phyloP scores from a whole-genome alignment of 495 filamentous ascomycete species.

The Penicillium samsonianum region DNA sequence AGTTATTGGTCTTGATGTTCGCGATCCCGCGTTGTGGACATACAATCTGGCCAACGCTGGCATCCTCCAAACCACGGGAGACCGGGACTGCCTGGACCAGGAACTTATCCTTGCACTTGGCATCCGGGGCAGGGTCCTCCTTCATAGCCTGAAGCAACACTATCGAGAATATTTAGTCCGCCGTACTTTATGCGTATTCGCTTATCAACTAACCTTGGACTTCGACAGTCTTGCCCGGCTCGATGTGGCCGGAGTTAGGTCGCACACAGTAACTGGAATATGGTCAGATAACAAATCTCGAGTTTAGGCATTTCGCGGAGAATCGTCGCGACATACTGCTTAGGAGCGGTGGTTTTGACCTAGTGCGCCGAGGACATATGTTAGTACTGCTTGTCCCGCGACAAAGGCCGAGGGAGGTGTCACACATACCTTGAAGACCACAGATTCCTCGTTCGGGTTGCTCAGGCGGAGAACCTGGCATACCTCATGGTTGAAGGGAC shows the following conservation, averaged over 20 bases:
- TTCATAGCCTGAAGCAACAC: slow-evolving; percentile 98
- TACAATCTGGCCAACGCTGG: slow-evolving; percentile 78
- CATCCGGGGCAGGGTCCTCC: slow-evolving; percentile 81
- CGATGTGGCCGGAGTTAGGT: slow-evolving; percentile 94
- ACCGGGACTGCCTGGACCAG: slow-evolving; percentile 92
- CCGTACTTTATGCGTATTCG: not conserved
- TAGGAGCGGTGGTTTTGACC: slow-evolving; percentile 99
- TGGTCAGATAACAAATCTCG: slow-evolving; percentile 26
- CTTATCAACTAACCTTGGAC: slow-evolving; percentile 72
- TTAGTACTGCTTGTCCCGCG: slow-evolving; percentile 23
- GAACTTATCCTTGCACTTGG: slow-evolving; percentile 96
- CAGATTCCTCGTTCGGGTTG: slow-evolving; percentile 74
- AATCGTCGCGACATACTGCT: slow-evolving; percentile 72
- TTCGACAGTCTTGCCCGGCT: slow-evolving; percentile 82
- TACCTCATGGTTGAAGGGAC: slow-evolving; percentile 90
- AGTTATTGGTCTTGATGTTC: slow-evolving; percentile 11
- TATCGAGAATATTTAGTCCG: slow-evolving; percentile 38
- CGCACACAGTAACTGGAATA: slow-evolving; percentile 89
- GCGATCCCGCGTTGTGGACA: slow-evolving; percentile 28
- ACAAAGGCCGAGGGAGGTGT: slow-evolving; percentile 14
- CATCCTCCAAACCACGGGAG: slow-evolving; percentile 77
- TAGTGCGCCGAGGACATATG: slow-evolving; percentile 35
- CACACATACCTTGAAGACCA: slow-evolving; percentile 88
- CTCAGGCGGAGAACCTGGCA: slow-evolving; percentile 76
- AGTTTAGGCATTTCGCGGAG: not conserved